Percentiles rank a stretch among this genome's conserved stretches.
These are phyloP conservation scores for Prunus armeniaca DNA, from an alignment of 306 rosid genomes.

Conservation along the genomic window DNA sequence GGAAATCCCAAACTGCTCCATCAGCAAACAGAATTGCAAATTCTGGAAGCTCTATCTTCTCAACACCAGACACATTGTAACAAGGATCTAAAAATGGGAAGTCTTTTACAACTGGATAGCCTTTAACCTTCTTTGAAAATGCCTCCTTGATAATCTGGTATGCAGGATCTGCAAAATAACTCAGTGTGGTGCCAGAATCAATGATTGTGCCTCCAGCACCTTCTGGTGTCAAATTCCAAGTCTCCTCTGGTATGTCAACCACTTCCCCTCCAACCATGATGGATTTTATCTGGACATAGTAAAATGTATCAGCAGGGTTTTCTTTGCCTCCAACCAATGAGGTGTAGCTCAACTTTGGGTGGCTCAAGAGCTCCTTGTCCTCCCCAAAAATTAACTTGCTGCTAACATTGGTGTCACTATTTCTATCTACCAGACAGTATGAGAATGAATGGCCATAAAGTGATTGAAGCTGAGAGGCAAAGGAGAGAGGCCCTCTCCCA, in stretches of 20 bases:
- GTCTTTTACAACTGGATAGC: constrained; percentile 51
- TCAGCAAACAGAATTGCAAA: constrained; percentile 69
- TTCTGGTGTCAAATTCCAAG: constrained; percentile 61
- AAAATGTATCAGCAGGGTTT: constrained; percentile 79
- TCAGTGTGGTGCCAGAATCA: constrained; percentile 93
- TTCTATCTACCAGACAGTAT: constrained; percentile 88
- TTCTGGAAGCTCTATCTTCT: constrained; percentile 72
- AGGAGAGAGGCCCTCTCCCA: constrained; percentile 89
- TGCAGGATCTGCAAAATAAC: constrained; percentile 91
- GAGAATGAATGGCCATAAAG: constrained; percentile 91
- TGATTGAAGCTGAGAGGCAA: constrained; percentile 93
- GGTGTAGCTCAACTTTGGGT: constrained; percentile 77
- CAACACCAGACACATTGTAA: constrained; percentile 84
- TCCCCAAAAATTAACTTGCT: constrained; percentile 93
- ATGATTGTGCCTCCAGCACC: constrained; percentile 91
- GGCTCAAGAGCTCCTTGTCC: constrained; percentile 51
- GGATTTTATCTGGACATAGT: constrained; percentile 73
- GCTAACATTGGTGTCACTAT: constrained; percentile 66
- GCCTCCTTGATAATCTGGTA: constrained; percentile 63
- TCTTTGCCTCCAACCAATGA: constrained; percentile 63
- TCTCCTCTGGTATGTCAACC: constrained; percentile 63
- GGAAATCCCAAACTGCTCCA: constrained; percentile 90
- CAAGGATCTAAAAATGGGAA: constrained; percentile 75
- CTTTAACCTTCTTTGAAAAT: constrained; percentile 55
- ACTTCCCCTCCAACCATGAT: constrained; percentile 66